phyloP scores from a whole-genome alignment of 768 basidiomycete species.

The Mycena filopes region DNA sequence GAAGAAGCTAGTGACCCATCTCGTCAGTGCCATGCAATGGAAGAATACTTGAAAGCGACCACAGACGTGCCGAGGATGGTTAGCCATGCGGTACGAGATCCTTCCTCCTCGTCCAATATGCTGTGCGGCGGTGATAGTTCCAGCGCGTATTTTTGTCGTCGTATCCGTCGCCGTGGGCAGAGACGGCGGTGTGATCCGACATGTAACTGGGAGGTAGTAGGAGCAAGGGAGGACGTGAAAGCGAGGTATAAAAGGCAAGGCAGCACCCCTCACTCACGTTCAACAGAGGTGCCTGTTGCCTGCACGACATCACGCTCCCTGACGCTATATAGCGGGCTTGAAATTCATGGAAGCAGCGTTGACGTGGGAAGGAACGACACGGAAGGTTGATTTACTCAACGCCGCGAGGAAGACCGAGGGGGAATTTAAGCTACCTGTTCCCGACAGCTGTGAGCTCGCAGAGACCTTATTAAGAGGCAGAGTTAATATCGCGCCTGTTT shows the following conservation, averaged over 20 bases:
- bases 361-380: slow-evolving; percentile 24
- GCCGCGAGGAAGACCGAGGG: slow-evolving; percentile 21
- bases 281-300: slow-evolving; percentile 7
- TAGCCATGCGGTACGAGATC: slow-evolving; percentile 13
- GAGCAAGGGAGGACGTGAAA: background rate
- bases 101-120: slow-evolving; percentile 2
- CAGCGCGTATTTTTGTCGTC: slow-evolving; percentile 23
- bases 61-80: slow-evolving; percentile 29
- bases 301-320: slow-evolving; percentile 20
- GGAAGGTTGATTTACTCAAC: slow-evolving; percentile 22
- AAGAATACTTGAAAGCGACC: background rate
- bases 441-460: slow-evolving; percentile 7
- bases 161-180: slow-evolving; percentile 2
- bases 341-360: slow-evolving; percentile 22
- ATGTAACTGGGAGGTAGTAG: background rate
- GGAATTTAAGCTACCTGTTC: slow-evolving; percentile 11
- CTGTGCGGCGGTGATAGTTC: slow-evolving; percentile 2
- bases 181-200: slow-evolving; percentile 23
- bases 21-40: background rate
- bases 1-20: slow-evolving; percentile 13
- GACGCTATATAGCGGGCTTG: slow-evolving; percentile 25
- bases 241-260: slow-evolving; percentile 12
- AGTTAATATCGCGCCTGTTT: slow-evolving; percentile 19
- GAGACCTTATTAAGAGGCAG: slow-evolving; percentile 21
- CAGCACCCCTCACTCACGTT: background rate